A percentile compares a stretch with the other conserved stretches of the same genome.
Conservation (phyloP, 495 filamentous ascomycete genomes). For the Delitschia confertaspora region DNA sequence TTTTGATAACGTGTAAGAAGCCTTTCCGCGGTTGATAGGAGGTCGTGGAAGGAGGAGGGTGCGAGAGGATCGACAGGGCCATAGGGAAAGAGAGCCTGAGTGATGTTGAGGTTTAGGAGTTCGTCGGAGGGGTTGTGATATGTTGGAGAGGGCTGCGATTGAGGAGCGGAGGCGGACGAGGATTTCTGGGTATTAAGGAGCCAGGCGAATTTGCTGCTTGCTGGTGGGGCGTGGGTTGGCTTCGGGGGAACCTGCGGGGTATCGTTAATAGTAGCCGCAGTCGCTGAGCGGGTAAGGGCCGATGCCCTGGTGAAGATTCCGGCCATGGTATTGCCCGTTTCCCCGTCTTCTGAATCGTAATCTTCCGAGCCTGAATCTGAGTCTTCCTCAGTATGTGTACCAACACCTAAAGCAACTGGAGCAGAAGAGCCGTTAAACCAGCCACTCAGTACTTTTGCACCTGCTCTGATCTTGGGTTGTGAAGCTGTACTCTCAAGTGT, state of each 20-base stretch:
- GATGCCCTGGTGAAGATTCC: conserved; percentile 18
- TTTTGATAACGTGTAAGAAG: conserved; percentile 56
- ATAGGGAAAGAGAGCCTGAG: conserved; percentile 53
- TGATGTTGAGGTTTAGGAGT: conserved; percentile 55
- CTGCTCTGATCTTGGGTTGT: conserved; percentile 19
- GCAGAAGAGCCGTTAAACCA: conserved; percentile 28
- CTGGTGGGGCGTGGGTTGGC: conserved; percentile 4
- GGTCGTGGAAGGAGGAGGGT: conserved; percentile 59
- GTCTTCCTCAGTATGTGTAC: background rate
- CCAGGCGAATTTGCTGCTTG: conserved; percentile 23
- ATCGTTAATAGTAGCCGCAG: conserved; percentile 3
- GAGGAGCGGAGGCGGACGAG: conserved; percentile 1
- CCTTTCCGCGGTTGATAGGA: conserved; percentile 58
- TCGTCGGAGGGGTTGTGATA: conserved; percentile 43
- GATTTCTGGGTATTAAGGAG: conserved; percentile 21
- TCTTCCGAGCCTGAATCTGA: conserved; percentile 15
- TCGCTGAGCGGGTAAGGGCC: conserved; percentile 9
- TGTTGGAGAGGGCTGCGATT: conserved; percentile 52
- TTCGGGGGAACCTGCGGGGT: conserved; percentile 1
- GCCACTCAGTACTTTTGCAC: conserved; percentile 14
- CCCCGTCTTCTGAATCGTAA: conserved; percentile 9
- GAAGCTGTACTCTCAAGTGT: conserved; percentile 11
- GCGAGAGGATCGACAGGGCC: conserved; percentile 46
- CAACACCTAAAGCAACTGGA: conserved; percentile 19
- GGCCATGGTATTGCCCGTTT: conserved; percentile 11